phyloP scores from a whole-genome alignment of 2,329 filamentous ascomycete species.

The Calonectria crousiana region DNA sequence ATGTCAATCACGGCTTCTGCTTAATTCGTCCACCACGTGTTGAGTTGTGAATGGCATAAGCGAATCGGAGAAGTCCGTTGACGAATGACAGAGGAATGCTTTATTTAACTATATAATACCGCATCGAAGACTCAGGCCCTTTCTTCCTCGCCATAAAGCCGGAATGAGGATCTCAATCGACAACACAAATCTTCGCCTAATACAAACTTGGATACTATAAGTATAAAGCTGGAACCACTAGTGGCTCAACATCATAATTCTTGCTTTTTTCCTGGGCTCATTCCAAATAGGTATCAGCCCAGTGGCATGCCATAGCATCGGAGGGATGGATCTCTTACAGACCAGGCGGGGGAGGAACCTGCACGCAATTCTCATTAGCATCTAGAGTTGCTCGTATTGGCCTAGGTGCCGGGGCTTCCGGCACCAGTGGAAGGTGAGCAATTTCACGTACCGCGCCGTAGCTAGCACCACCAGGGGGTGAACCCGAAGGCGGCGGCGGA shows the following conservation, averaged over 20 bases:
- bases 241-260: background rate
- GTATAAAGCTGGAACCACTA: background rate
- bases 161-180: background rate
- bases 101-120: background rate
- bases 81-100: background rate
- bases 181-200: background rate
- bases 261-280: background rate
- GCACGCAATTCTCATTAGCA: conserved; percentile 30
- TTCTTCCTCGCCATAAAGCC: background rate
- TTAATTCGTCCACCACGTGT: background rate
- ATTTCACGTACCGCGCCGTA: conserved; percentile 72
- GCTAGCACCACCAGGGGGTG: conserved; percentile 59
- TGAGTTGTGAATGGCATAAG: background rate
- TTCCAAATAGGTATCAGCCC: background rate
- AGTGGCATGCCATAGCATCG: background rate
- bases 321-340: conserved; percentile 50
- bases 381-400: conserved; percentile 2
- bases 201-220: background rate
- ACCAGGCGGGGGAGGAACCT: conserved; percentile 70
- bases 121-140: background rate
- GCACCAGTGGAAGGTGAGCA: background rate
- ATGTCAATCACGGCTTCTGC: background rate
- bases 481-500: conserved; percentile 56
- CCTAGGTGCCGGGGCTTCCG: background rate
- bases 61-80: background rate